Base-by-base conservation (phyloP, 108 stramenopile species). In the Stephanodiscus triporus region DNA sequence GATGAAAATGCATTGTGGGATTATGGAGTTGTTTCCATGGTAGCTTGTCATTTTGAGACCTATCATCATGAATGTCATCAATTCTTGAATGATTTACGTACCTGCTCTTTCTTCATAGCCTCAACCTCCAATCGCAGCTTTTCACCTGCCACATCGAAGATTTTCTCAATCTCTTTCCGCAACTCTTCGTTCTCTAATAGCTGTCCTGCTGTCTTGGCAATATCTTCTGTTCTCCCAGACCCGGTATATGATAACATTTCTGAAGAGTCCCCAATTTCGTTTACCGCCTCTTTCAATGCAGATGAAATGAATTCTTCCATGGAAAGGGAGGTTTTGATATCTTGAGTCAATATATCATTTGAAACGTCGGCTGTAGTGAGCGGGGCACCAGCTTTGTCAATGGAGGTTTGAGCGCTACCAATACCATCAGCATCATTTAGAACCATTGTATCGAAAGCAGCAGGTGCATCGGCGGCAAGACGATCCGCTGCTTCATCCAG, bases 371-470 rank as follows among this genome's bases (percentile, higher is more conserved):
- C 72, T 30, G 72, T 73, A 55, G 76, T 68, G 58, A 73, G 76
- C 11, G 51, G 14, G 13, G 38, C 6, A 38, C 22, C 22, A 22
- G 20, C 11, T 4, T 72, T 40, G 37, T 32, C 37, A 55, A 10
- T 7, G 43, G 43, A 17, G 43, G 43, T 14, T 45, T 45, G 43
- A 45, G 16, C 40, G 16, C 23, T 57, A 48, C 77, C 77, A 24
- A 78, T 66, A n/a, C 77, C 79, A 64, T 76, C 79, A 17, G 69
- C 79, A 70, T 76, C 75, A 53, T 60, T 45, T 13, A 70, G 48
- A 16, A 70, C 42, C 16, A 19, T 19, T 59, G 13, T 53, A 13
- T 70, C 47, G 20, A 40, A 43, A 22, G 66, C 58, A 71, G 48
- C 26, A 23, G 27, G 29, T 7, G 16, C 2, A 29, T 54, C 72